phyloP scores from a whole-genome alignment of 2,329 filamentous ascomycete species.

The Byssoonygena ceratinophila region DNA sequence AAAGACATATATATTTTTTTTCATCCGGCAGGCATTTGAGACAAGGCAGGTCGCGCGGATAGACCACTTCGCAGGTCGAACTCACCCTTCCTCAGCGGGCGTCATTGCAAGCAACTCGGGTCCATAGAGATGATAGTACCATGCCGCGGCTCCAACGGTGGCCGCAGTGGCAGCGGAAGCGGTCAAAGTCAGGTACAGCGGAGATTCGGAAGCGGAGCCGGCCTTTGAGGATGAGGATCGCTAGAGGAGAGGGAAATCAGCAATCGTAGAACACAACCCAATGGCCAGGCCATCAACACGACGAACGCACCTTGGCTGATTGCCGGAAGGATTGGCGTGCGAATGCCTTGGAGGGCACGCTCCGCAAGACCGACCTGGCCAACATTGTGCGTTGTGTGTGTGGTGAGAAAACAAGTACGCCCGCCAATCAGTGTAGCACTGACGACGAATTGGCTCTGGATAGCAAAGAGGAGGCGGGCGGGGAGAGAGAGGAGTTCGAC shows the following conservation, averaged over 20 bases:
- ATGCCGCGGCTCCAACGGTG: slow-evolving; percentile 80
- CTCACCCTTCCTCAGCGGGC: slow-evolving; percentile 96
- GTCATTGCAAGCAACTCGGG: slow-evolving; percentile 79
- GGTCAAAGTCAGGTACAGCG: slow-evolving; percentile 74
- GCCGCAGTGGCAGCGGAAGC: slow-evolving; percentile 76
- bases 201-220: slow-evolving; percentile 48
- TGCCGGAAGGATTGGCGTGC: slow-evolving; percentile 62
- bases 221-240: slow-evolving; percentile 51
- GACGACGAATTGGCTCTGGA: not conserved
- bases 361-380: slow-evolving; percentile 82
- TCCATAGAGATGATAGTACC: slow-evolving; percentile 96
- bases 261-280: not conserved
- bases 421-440: slow-evolving; percentile 19
- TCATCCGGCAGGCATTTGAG: too few species aligned
- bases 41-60: not conserved
- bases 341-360: slow-evolving; percentile 73
- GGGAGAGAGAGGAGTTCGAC: slow-evolving; percentile 18
- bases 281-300: slow-evolving; percentile 18
- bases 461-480: slow-evolving; percentile 23
- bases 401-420: slow-evolving; percentile 20
- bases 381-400: slow-evolving; percentile 57
- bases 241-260: slow-evolving; percentile 8
- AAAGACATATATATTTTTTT: too few species aligned
- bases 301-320: slow-evolving; percentile 61
- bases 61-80: slow-evolving; percentile 26